Percentiles rank a stretch among this genome's conserved stretches.
Evolutionary conservation across 257 asterid genomes (phyloP).

Genomic region (Capsicum rhomboideum): DNA sequence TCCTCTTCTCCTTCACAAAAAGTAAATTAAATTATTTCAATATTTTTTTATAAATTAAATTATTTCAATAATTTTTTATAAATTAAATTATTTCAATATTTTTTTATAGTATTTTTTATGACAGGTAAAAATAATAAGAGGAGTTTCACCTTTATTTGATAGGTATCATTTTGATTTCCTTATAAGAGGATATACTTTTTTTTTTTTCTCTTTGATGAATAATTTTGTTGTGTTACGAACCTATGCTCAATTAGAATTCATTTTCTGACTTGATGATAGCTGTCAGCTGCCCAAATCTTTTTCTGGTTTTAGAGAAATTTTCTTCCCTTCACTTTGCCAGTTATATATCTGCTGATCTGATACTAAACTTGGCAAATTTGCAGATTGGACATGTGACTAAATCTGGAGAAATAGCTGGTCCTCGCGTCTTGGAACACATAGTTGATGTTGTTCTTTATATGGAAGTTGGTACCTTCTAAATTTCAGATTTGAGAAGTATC

Average conservation of each 20-base stretch:
- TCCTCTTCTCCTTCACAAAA: background rate
- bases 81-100: no score
- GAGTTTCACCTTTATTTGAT: background rate
- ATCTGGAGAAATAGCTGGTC: slow-evolving; percentile 94
- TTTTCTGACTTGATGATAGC: background rate
- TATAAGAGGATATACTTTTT: background rate
- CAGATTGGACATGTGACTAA: slow-evolving; percentile 95
- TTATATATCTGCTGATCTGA: background rate
- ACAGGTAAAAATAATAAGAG: background rate
- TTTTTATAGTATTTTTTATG: background rate
- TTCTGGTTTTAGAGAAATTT: background rate
- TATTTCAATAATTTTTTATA: no score
- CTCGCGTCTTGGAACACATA: slow-evolving; percentile 93
- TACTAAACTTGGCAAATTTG: slow-evolving; percentile 12
- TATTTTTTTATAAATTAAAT: background rate
- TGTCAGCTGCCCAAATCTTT: background rate
- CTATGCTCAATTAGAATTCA: background rate
- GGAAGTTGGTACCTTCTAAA: slow-evolving; percentile 61
- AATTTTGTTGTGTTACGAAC: background rate
- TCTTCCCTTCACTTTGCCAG: background rate
- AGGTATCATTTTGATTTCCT: background rate
- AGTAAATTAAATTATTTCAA: background rate
- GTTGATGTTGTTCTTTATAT: slow-evolving; percentile 91
- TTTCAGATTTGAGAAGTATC: background rate
- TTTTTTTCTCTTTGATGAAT: background rate